Percentiles rank a stretch among this genome's conserved stretches.
Conservation (phyloP, 169 alveolate genomes). For the Plasmodium adleri region DNA sequence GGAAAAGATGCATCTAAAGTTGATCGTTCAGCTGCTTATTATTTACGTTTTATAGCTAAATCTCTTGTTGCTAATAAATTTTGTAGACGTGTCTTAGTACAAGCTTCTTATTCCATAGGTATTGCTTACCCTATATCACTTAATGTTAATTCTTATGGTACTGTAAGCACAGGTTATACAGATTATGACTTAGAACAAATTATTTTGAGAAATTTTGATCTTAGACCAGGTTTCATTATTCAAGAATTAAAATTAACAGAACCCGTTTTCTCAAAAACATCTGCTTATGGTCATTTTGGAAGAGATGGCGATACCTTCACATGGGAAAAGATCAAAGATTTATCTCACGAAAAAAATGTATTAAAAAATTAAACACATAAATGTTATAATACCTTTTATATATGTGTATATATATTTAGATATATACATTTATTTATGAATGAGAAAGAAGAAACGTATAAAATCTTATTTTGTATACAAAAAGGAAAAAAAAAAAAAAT, state of each 20-base stretch:
- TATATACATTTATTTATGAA: background rate
- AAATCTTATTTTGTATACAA: background rate
- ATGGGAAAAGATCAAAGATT: constrained; percentile 95
- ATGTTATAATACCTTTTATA: background rate
- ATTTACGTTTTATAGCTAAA: constrained; percentile 98
- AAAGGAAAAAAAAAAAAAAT: background rate
- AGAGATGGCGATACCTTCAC: constrained; percentile 93
- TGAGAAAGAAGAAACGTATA: background rate
- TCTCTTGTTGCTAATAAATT: constrained; percentile 96
- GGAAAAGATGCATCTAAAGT: constrained; percentile 99
- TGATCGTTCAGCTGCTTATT: constrained; percentile 99
- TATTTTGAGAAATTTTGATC: constrained; percentile 94
- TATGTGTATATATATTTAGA: background rate
- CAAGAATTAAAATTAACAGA: constrained; percentile 92
- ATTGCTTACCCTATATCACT: constrained; percentile 97
- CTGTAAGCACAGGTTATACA: constrained; percentile 92
- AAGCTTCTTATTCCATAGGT: constrained; percentile 98
- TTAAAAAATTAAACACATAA: constrained; percentile 26
- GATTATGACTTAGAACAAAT: constrained; percentile 94
- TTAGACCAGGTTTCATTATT: constrained; percentile 97
- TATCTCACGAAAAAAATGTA: constrained; percentile 83
- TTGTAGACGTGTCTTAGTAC: constrained; percentile 96
- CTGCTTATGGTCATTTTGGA: constrained; percentile 99
- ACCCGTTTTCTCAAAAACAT: constrained; percentile 93
- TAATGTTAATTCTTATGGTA: constrained; percentile 96